Conservation (phyloP, 23 red algal species). For the Porphyridium purpureum region DNA sequence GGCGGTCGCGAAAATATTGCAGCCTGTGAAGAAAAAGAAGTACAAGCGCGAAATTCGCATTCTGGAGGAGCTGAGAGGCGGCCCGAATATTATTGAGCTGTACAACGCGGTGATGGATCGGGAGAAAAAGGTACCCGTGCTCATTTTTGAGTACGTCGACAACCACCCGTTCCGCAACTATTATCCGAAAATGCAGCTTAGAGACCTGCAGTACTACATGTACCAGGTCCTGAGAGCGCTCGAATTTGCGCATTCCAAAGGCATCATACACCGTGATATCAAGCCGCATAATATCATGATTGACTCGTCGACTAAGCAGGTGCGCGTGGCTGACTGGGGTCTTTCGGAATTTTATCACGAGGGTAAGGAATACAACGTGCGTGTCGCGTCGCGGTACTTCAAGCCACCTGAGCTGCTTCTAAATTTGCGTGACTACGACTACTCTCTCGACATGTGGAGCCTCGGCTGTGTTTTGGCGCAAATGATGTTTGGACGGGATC, state of each 20-base stretch:
- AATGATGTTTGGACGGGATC: constrained; percentile 95
- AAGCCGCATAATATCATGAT: constrained; percentile 99
- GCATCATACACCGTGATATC: constrained; percentile 98
- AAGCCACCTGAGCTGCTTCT: constrained; percentile 92
- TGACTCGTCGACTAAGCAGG: constrained; percentile 47
- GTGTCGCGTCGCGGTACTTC: constrained; percentile 97
- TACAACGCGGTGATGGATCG: constrained; percentile 69
- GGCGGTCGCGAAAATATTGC: constrained; percentile 86
- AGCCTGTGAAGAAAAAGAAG: constrained; percentile 99
- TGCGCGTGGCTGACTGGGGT: constrained; percentile 93
- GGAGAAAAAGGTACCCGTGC: constrained; percentile 67
- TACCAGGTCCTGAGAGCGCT: constrained; percentile 91
- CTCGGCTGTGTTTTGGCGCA: constrained; percentile 98
- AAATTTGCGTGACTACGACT: constrained; percentile 89
- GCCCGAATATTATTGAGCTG: constrained; percentile 82
- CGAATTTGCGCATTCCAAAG: constrained; percentile 85
- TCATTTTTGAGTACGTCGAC: constrained; percentile 97
- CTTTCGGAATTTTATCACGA: constrained; percentile 97
- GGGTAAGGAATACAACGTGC: constrained; percentile 93
- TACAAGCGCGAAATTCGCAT: constrained; percentile 98
- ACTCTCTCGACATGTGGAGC: constrained; percentile 92
- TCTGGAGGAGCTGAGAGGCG: constrained; percentile 69
- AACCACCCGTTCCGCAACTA: constrained; percentile 87
- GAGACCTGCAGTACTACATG: constrained; percentile 82
- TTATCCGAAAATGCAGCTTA: constrained; percentile 61